A percentile compares a stretch with the other conserved stretches of the same genome.
Evolutionary conservation across 495 filamentous ascomycete genomes (phyloP).

Genomic region (Penicillium antarcticum): DNA sequence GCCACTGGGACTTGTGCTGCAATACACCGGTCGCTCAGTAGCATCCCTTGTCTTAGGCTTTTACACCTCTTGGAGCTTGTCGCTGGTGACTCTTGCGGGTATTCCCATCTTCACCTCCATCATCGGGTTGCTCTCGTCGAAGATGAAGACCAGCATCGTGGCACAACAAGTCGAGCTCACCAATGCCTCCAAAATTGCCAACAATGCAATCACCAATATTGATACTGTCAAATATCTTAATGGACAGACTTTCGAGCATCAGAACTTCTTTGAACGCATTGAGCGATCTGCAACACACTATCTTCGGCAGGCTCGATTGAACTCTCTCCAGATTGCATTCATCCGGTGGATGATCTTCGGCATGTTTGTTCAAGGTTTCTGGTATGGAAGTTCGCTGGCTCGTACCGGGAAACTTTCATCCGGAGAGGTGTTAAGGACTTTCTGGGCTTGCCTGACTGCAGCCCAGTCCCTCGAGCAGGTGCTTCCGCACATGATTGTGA

Average conservation of each 20-base stretch:
- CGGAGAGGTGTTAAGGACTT: conserved; percentile 76
- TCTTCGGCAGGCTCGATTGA: conserved; percentile 60
- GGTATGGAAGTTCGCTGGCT: conserved; percentile 74
- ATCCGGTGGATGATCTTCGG: conserved; percentile 69
- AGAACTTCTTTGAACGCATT: conserved; percentile 59
- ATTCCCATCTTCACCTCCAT: conserved; percentile 65
- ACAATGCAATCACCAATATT: conserved; percentile 66
- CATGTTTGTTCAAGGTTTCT: conserved; percentile 91
- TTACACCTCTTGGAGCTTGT: conserved; percentile 78
- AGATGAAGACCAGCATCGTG: conserved; percentile 63
- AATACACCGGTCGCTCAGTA: conserved; percentile 57
- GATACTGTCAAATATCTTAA: conserved; percentile 89
- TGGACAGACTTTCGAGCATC: conserved; percentile 65
- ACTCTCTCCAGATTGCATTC: conserved; percentile 67
- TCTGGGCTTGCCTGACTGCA: conserved; percentile 76
- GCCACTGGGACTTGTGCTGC: conserved; percentile 66
- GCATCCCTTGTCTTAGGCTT: conserved; percentile 69
- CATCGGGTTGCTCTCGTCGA: conserved; percentile 54
- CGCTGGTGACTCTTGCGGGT: conserved; percentile 73
- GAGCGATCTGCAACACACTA: conserved; percentile 61
- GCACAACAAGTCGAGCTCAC: conserved; percentile 66
- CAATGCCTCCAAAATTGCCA: conserved; percentile 68
- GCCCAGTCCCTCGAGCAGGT: conserved; percentile 70
- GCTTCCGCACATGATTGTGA: conserved; percentile 67
- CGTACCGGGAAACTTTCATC: conserved; percentile 50